These are phyloP conservation scores for Pseudisothecium myosuroides DNA, from an alignment of 225 moss, liverwort and hornwort genomes.

Conservation along the genomic window DNA sequence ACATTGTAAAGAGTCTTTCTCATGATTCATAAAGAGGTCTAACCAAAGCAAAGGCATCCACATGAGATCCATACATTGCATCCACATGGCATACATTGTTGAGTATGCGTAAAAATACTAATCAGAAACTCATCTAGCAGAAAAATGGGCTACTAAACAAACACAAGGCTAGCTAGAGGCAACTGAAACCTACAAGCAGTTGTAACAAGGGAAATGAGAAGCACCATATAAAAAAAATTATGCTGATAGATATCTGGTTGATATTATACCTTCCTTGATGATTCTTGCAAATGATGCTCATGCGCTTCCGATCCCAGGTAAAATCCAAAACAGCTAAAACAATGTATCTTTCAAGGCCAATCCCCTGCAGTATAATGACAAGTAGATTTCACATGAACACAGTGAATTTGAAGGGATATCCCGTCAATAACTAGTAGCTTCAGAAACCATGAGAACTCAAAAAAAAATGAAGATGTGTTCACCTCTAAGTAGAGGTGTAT, in stretches of 20 bases:
- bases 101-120: not conserved
- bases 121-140: not conserved
- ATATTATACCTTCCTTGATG: constrained; percentile 22
- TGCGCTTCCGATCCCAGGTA: constrained; percentile 37
- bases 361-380: constrained; percentile 4
- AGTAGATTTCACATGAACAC: not conserved
- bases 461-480: not conserved
- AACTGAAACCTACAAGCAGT: not conserved
- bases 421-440: not conserved
- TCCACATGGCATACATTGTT: not conserved
- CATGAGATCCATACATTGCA: not conserved
- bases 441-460: not conserved
- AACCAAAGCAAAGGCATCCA: not conserved
- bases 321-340: constrained; percentile 37
- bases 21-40: not conserved
- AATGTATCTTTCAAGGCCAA: constrained; percentile 15
- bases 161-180: not conserved
- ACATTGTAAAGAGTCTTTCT: not conserved
- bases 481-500: constrained; percentile 25
- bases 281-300: constrained; percentile 36
- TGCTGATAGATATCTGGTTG: not conserved
- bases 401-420: not conserved
- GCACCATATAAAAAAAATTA: not conserved
- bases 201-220: not conserved
- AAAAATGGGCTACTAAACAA: not conserved